Conservation (phyloP, 1,284 basidiomycete species). For the Trametes polyzona region DNA sequence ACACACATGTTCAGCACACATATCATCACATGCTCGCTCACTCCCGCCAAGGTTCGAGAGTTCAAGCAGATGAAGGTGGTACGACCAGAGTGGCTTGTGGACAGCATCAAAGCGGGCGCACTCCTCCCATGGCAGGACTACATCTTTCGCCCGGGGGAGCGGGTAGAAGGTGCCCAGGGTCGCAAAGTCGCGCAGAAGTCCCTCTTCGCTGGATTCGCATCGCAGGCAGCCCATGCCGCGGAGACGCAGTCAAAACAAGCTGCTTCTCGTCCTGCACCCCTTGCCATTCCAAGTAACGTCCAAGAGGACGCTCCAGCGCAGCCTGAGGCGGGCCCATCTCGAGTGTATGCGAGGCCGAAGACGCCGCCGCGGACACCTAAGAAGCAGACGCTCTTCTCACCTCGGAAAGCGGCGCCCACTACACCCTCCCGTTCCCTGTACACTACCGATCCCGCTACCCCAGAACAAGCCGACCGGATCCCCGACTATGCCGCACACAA, state of each 20-base stretch:
- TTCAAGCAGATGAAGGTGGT: conserved; percentile 91
- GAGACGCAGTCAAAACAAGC: background rate
- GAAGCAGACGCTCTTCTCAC: conserved; percentile 21
- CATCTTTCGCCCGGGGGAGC: conserved; percentile 53
- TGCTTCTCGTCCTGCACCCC: background rate
- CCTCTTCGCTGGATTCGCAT: conserved; percentile 33
- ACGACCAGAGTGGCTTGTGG: conserved; percentile 84
- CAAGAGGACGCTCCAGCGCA: background rate
- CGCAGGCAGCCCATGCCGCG: conserved; percentile 12
- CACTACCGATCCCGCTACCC: conserved; percentile 47
- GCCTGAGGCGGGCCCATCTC: background rate
- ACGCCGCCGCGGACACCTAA: conserved; percentile 14
- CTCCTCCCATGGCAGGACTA: conserved; percentile 82
- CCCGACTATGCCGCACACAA: conserved; percentile 66
- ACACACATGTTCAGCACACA: conserved; percentile 72
- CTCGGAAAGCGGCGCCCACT: conserved; percentile 11
- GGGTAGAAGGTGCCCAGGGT: conserved; percentile 55
- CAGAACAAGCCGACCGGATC: conserved; percentile 45
- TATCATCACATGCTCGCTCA: conserved; percentile 89
- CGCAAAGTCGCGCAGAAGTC: conserved; percentile 42
- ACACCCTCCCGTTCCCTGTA: conserved; percentile 12
- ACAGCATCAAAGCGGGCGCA: conserved; percentile 67
- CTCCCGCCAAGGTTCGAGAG: conserved; percentile 86
- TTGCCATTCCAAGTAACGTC: background rate
- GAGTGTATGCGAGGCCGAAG: background rate